These are phyloP conservation scores for Pythium guiyangense DNA, from an alignment of 352 stramenopile genomes.

Conservation along the genomic window DNA sequence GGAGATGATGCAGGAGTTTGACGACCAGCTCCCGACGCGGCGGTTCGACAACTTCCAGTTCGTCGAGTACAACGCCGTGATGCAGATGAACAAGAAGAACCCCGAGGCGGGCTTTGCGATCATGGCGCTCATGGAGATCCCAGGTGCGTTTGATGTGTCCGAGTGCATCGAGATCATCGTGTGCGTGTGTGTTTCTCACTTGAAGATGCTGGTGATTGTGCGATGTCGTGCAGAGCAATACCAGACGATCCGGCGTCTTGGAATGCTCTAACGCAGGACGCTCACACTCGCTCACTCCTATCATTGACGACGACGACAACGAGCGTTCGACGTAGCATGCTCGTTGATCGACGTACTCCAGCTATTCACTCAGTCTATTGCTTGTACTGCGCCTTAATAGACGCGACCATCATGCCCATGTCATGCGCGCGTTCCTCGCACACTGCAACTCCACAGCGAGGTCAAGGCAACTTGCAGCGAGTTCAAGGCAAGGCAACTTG, in stretches of 20 bases:
- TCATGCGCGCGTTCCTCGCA: too few relatives aligned
- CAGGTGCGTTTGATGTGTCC: constrained; percentile 26
- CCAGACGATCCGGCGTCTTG: constrained; percentile 41
- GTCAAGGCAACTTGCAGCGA: too few relatives aligned
- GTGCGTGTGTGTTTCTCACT: not conserved
- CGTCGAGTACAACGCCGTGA: constrained; percentile 64
- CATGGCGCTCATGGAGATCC: constrained; percentile 70
- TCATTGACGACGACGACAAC: not conserved
- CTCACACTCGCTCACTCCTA: too few relatives aligned
- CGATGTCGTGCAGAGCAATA: constrained; percentile 42
- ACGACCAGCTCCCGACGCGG: constrained; percentile 55
- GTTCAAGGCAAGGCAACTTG: too few relatives aligned
- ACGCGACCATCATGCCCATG: too few relatives aligned
- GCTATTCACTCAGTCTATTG: too few relatives aligned
- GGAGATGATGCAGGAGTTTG: constrained; percentile 76
- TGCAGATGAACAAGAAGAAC: constrained; percentile 60
- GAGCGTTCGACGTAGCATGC: not conserved
- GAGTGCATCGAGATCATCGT: not conserved
- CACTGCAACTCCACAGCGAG: too few relatives aligned
- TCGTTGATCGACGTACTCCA: too few relatives aligned
- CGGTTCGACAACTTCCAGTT: constrained; percentile 87
- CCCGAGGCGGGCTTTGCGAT: constrained; percentile 68
- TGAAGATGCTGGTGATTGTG: not conserved
- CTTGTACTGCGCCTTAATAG: too few relatives aligned
- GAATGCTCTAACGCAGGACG: constrained; percentile 24